A percentile compares a stretch with the other conserved stretches of the same genome.
Evolutionary conservation across 139 green algal genomes (phyloP).

Genomic region (Chlorella ohadii): DNA sequence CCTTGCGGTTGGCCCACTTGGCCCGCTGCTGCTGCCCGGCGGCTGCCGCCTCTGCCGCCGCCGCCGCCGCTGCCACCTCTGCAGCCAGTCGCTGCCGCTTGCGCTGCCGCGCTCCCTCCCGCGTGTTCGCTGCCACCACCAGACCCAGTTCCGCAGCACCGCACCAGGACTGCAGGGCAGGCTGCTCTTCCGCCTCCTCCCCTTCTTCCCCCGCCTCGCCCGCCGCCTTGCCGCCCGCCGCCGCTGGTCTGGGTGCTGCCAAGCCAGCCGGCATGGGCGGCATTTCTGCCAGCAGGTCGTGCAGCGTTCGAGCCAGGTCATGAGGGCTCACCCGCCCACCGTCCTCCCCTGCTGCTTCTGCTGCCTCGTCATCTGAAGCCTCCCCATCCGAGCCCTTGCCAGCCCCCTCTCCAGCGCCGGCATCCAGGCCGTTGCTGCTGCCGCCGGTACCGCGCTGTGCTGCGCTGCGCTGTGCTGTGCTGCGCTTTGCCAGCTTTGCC

Average conservation of each 20-base stretch:
- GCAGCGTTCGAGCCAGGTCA: slow-evolving; percentile 36
- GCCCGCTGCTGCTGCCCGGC: background rate
- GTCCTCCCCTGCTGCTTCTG: background rate
- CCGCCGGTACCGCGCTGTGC: background rate
- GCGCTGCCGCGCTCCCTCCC: slow-evolving; percentile 59
- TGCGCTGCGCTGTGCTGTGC: background rate
- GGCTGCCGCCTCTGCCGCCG: slow-evolving; percentile 26
- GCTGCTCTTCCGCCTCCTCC: background rate
- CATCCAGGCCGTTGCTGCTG: background rate
- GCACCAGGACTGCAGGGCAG: slow-evolving; percentile 69
- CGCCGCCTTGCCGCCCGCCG: background rate
- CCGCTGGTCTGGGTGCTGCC: background rate
- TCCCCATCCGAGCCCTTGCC: background rate
- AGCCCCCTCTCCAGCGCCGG: background rate
- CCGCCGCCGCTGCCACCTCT: background rate
- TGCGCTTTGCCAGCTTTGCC: slow-evolving; percentile 35
- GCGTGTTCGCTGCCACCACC: slow-evolving; percentile 39
- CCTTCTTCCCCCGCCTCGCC: background rate
- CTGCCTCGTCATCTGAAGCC: background rate
- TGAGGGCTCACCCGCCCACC: background rate
- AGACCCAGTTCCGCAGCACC: slow-evolving; percentile 67
- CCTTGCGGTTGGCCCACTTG: slow-evolving; percentile 66
- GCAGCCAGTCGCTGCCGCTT: slow-evolving; percentile 51
- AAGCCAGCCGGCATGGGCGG: slow-evolving; percentile 1
- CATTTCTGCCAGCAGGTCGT: slow-evolving; percentile 37